phyloP scores from a whole-genome alignment of 106 monocot species.

The Platanthera guangdongensis region DNA sequence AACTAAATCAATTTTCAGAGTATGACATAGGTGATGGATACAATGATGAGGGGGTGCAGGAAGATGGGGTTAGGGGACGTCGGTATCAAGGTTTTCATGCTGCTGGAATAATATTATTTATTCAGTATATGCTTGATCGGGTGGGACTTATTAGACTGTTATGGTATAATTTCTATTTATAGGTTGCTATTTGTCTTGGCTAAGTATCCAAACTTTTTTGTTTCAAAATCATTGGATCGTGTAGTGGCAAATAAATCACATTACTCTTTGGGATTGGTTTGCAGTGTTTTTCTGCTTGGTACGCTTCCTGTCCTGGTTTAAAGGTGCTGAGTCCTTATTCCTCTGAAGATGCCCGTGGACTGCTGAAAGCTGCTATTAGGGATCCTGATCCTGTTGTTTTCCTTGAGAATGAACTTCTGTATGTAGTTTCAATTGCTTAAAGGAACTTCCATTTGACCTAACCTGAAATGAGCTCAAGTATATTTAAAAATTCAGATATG shows the following conservation, averaged over 20 bases:
- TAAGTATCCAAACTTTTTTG: neutral
- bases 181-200: no score
- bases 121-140: neutral
- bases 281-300: constrained; percentile 97
- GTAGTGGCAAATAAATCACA: neutral
- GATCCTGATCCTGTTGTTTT: constrained; percentile 98
- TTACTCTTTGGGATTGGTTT: constrained; percentile 8
- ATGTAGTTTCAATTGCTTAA: constrained; percentile 13
- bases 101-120: neutral
- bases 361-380: constrained; percentile 90
- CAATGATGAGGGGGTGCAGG: neutral
- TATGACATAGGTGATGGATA: no score
- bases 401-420: constrained; percentile 92
- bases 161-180: neutral
- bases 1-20: no score
- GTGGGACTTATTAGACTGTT: neutral
- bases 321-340: constrained; percentile 87
- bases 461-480: neutral
- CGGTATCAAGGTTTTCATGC: neutral
- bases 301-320: constrained; percentile 74
- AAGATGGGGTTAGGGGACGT: neutral
- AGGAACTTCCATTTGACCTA: neutral
- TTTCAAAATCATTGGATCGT: neutral
- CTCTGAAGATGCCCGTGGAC: constrained; percentile 89
- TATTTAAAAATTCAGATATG: constrained; percentile 47